Base-by-base conservation (phyloP, 2,329 filamentous ascomycete genomes). In the Emergomyces orientalis region DNA sequence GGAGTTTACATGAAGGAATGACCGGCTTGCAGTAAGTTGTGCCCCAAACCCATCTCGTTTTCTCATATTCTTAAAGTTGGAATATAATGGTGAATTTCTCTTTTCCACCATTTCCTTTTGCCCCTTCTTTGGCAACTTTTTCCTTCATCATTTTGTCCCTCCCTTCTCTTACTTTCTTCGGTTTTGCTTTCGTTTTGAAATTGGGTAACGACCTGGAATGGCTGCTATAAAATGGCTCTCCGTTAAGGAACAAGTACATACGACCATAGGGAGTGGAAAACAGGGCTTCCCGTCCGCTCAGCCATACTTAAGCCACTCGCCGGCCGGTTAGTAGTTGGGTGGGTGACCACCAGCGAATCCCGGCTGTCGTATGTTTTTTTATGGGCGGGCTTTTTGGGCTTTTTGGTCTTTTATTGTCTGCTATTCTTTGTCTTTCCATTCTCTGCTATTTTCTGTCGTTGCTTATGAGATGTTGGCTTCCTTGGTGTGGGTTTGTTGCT, bases 1-100 rank as follows among this genome's bases (percentile, higher is more conserved):
- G 56, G 82, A 75, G 82, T 79, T 3, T 82, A 78, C 56, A 81
- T 84, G 80, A 89, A 86, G 87, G 88, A 72, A 81, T 79, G 73
- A 72, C 73, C 65, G 76, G 71, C 68, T 76, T 79, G 63, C 76
- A 77, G 75, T 78, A 72, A 75, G 76, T 41, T 9, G 30, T 32
- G 4, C 7, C 27, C 27, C 34, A 39, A 41, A 39, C 34, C 11
- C 45, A 27, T 73, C 25, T 45, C n/a, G 60, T 49, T 5, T 58
- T 55, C 60, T 62, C 63, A 13, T 43, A 11, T 43, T 59, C 57
- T 39, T 62, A n/a, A 19, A 14, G 7, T 45, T 37, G 55, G 61
- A 45, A 45, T 45, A 45, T 45, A 4, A n/a, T n/a, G 17, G 41
- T 19, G 13, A 11, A 25, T 25, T 39, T 13, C 25, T 34, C 11